Conservation (phyloP, 2,329 filamentous ascomycete genomes). For the Acarospora socialis region DNA sequence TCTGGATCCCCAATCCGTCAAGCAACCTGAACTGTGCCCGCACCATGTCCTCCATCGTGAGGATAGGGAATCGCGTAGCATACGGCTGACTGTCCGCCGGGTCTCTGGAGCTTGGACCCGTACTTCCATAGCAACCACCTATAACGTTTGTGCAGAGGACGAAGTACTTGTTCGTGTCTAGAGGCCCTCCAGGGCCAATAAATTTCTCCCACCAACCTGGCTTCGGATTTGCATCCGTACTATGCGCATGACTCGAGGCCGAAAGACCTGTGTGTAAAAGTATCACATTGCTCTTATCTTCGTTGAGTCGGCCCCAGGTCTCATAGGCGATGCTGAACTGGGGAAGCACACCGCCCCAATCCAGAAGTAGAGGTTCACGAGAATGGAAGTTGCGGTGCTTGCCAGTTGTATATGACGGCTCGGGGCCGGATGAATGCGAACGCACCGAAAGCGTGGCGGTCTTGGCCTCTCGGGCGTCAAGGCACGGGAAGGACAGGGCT, state of each 20-base stretch:
- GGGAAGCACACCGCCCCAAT: conserved; percentile 88
- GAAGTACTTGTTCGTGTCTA: conserved; percentile 86
- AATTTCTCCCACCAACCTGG: conserved; percentile 99
- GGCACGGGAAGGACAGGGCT: conserved; percentile 77
- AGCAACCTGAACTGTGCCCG: conserved; percentile 84
- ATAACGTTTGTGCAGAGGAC: conserved; percentile 95
- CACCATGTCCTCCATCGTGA: conserved; percentile 97
- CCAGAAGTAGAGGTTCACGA: conserved; percentile 59
- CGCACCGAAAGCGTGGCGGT: conserved; percentile 57
- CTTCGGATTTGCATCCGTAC: conserved; percentile 70
- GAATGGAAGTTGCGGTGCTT: conserved; percentile 68
- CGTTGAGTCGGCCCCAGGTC: conserved; percentile 73
- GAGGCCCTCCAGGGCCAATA: conserved; percentile 69
- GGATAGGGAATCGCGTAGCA: conserved; percentile 85
- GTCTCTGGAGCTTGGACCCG: conserved; percentile 76
- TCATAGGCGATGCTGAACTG: conserved; percentile 88
- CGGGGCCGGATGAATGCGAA: conserved; percentile 63
- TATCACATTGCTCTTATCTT: conserved; percentile 73
- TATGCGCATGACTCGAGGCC: conserved; percentile 93
- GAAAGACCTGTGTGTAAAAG: conserved; percentile 87
- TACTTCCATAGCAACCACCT: conserved; percentile 90
- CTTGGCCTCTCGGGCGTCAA: conserved; percentile 67
- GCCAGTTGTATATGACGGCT: conserved; percentile 87
- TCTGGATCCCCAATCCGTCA: conserved; percentile 60
- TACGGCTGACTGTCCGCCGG: conserved; percentile 79